phyloP scores from a whole-genome alignment of 1,284 basidiomycete genomes.

The Cutaneotrichosporon cavernicola region DNA sequence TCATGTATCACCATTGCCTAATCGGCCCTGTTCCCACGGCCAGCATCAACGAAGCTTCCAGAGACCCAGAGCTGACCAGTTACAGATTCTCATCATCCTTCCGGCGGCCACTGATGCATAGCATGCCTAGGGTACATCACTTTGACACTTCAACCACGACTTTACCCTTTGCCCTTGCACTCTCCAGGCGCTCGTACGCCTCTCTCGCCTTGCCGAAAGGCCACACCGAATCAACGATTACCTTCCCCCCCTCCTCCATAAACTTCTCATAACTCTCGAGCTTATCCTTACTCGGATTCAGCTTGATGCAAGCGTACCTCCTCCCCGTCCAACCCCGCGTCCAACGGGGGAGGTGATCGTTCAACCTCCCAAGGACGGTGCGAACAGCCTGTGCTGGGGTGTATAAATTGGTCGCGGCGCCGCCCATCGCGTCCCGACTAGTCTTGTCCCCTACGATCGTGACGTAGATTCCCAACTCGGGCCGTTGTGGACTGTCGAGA shows the following conservation, averaged over 20 bases:
- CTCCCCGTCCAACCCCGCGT: conserved; percentile 51
- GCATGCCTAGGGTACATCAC: no score
- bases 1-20: background rate
- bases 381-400: conserved; percentile 32
- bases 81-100: no score
- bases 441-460: conserved; percentile 42
- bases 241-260: conserved; percentile 56
- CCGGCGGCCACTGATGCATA: no score
- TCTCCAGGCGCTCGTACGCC: conserved; percentile 64
- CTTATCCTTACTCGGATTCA: conserved; percentile 26
- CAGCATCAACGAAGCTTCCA: no score
- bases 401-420: conserved; percentile 32
- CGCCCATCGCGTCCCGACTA: conserved; percentile 32
- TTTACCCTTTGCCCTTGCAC: conserved; percentile 63
- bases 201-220: conserved; percentile 59
- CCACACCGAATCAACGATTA: conserved; percentile 63
- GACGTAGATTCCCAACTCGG: conserved; percentile 37
- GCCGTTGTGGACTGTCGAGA: conserved; percentile 8
- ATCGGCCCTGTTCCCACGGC: no score
- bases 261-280: conserved; percentile 34
- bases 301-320: conserved; percentile 39
- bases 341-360: conserved; percentile 51
- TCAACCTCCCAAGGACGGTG: conserved; percentile 51
- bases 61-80: no score
- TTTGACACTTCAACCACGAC: conserved; percentile 51